Percentiles rank a stretch among this genome's conserved stretches.
These are phyloP conservation scores for Rhizopogon roseolus DNA, from an alignment of 768 basidiomycete species.

Conservation along the genomic window DNA sequence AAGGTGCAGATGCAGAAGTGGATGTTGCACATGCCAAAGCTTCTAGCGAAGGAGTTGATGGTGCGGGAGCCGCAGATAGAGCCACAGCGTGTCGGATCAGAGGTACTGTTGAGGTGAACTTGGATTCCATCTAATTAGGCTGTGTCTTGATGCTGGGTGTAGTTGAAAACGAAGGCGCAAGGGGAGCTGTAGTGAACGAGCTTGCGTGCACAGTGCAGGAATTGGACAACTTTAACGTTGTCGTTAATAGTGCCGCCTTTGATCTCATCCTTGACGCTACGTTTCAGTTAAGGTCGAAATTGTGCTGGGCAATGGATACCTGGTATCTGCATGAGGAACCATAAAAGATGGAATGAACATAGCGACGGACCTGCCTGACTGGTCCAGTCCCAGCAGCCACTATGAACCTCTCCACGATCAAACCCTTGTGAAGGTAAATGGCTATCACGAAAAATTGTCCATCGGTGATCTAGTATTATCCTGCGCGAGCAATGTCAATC, in stretches of 20 bases:
- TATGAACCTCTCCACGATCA: too few relatives aligned
- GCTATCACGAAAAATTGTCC: too few relatives aligned
- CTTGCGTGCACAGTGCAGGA: not conserved
- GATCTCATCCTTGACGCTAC: constrained; percentile 61
- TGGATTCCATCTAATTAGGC: constrained; percentile 4
- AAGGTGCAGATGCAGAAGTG: constrained; percentile 13
- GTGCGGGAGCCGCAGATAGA: constrained; percentile 3
- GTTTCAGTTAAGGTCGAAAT: constrained; percentile 50
- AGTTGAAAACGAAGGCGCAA: constrained; percentile 4
- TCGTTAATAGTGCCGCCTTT: constrained; percentile 58
- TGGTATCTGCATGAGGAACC: too few relatives aligned
- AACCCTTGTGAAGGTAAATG: too few relatives aligned
- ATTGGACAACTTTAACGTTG: constrained; percentile 35
- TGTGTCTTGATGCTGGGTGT: constrained; percentile 17
- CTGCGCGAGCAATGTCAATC: too few relatives aligned
- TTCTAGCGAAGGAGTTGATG: constrained; percentile 18
- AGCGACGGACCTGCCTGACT: too few relatives aligned
- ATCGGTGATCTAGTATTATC: too few relatives aligned
- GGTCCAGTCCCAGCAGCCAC: too few relatives aligned
- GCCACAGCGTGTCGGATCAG: constrained; percentile 10
- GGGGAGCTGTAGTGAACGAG: constrained; percentile 4
- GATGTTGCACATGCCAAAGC: constrained; percentile 11
- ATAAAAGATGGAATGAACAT: too few relatives aligned
- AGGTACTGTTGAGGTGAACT: constrained; percentile 4
- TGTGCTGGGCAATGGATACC: too few relatives aligned